Base-by-base conservation (phyloP, 257 asterid species). In the Perilla frutescens region DNA sequence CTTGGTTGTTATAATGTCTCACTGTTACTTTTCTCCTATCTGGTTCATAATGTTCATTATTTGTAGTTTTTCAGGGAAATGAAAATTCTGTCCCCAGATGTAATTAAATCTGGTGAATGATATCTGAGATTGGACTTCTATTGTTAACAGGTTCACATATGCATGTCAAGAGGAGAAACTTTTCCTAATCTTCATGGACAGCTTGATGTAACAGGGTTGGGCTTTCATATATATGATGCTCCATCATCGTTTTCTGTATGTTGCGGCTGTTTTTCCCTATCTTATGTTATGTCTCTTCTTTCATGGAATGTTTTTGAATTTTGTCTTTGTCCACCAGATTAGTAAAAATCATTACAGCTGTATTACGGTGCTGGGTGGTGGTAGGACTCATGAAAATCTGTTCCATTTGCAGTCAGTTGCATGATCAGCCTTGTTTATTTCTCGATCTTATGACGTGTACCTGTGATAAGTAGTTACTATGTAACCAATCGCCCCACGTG, bases 151-250 rank as follows among this genome's bases (percentile, higher is more conserved):
- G 97, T 95, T 86, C 99, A 95, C 82, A 87, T 95, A 81, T 95
- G 99, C 91, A 92, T 95, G 99, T 92, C 97, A 40, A 83, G 66
- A 73, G 98, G 97, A 70, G 99, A 95, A 76, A 89, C 86, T 6
- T 95, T 95, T 86, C 98, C 98, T 51, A 95, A 90, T 80, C 93
- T 95, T 80, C 96, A 95, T 72, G 99, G 99, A 81, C 98, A 95
- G 89, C 96, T 95, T 82, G 98, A 95, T 82, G 96, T 90, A 54
- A 87, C 98, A 40, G 98, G 97, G 75, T 77, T 92, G 88, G 87
- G 83, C 70, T 95, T 95, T 83, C 91, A 90, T 65, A 87, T 95
- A 83, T 81, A 89, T 77, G 99, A 95, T 80, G 86, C 97, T 75
- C 98, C 98, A 57, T 95, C 99, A 58, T 15, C 83, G 55, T 92